Evolutionary conservation across 2,329 filamentous ascomycete genomes (phyloP).

Genomic region (Alternaria postmessia): DNA sequence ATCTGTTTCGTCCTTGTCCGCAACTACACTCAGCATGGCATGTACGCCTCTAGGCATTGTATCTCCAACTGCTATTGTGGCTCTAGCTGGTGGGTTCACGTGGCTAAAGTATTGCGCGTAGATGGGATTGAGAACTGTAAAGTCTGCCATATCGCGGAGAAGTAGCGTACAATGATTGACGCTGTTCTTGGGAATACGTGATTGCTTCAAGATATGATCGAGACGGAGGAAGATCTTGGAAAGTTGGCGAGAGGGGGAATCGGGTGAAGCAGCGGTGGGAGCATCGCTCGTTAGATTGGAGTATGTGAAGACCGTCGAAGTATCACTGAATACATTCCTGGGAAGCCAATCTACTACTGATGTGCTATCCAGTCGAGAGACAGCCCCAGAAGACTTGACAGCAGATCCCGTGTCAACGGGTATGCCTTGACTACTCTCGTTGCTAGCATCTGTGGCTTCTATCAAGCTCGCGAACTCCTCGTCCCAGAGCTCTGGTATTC

Average conservation of each 20-base stretch:
- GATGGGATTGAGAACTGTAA: conserved; percentile 74
- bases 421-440: conserved; percentile 9
- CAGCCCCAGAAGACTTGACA: background rate
- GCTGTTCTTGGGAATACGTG: conserved; percentile 33
- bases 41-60: conserved; percentile 67
- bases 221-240: conserved; percentile 51
- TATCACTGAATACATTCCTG: conserved; percentile 27
- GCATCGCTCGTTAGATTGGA: conserved; percentile 36
- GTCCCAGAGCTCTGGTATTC: conserved; percentile 74
- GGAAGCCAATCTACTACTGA: conserved; percentile 19
- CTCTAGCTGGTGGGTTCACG: conserved; percentile 84
- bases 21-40: conserved; percentile 66
- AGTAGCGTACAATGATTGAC: conserved; percentile 66
- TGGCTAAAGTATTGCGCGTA: conserved; percentile 78
- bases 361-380: background rate
- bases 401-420: conserved; percentile 15
- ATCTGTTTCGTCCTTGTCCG: conserved; percentile 36
- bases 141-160: conserved; percentile 81
- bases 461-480: conserved; percentile 61
- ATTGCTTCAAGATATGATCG: conserved; percentile 32
- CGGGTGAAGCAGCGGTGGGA: conserved; percentile 1
- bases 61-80: conserved; percentile 81
- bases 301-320: conserved; percentile 60
- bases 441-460: conserved; percentile 7
- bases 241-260: conserved; percentile 43